phyloP scores from a whole-genome alignment of 2,329 filamentous ascomycete genomes.

The Cercospora sesami region DNA sequence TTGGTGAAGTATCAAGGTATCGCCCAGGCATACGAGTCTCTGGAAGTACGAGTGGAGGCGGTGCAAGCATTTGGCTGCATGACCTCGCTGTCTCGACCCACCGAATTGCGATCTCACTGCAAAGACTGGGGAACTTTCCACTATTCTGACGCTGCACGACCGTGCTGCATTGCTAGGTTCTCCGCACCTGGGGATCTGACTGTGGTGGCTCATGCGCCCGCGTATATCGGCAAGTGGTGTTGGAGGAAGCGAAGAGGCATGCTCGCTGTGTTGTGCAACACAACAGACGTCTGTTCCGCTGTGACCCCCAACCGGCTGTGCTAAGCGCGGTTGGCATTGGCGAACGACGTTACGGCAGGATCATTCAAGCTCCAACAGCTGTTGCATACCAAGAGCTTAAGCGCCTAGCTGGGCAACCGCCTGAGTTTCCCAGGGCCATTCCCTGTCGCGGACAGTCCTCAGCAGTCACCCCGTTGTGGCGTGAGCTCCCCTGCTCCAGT shows the following conservation, averaged over 20 bases:
- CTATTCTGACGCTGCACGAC: slow-evolving; percentile 1
- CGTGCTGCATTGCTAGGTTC: slow-evolving; percentile 21
- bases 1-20: slow-evolving; percentile 1
- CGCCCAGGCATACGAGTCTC: background rate
- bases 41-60: background rate
- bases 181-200: slow-evolving; percentile 24
- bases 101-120: background rate
- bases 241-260: background rate
- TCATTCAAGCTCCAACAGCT: background rate
- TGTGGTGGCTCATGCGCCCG: slow-evolving; percentile 18
- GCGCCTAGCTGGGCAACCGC: background rate
- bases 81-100: slow-evolving; percentile 2
- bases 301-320: background rate
- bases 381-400: background rate
- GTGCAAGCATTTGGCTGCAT: slow-evolving; percentile 11
- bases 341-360: background rate
- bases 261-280: background rate
- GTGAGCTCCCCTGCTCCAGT: slow-evolving; percentile 24
- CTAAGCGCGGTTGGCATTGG: background rate
- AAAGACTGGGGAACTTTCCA: background rate
- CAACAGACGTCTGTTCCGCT: background rate
- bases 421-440: background rate
- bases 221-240: slow-evolving; percentile 4
- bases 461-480: slow-evolving; percentile 23
- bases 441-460: slow-evolving; percentile 9